Percentiles rank a stretch among this genome's conserved stretches.
phyloP scores from a whole-genome alignment of 371 early-diverging fungal genomes.

The Actinomortierella wolfii region DNA sequence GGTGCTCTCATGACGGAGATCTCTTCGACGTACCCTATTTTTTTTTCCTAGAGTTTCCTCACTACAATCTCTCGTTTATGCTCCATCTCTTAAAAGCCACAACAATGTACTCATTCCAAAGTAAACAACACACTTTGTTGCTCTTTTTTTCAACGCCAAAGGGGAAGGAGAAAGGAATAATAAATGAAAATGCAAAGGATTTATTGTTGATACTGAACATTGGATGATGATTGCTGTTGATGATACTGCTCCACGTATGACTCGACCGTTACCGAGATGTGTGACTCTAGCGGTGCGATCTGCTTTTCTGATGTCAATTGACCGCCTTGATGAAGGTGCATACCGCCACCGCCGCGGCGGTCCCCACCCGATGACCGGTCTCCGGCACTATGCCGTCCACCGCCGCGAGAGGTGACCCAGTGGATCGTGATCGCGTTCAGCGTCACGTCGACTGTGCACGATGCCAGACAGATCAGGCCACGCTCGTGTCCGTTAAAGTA shows the following conservation, averaged over 20 bases:
- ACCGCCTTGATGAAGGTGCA: slow-evolving; percentile 2
- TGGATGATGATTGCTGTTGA: slow-evolving; percentile 23
- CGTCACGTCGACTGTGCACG: slow-evolving; percentile 40
- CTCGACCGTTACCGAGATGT: slow-evolving; percentile 38
- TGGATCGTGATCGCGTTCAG: slow-evolving; percentile 31
- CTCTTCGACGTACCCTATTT: no score
- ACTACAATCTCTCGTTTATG: not conserved
- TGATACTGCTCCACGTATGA: slow-evolving; percentile 44
- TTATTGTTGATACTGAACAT: not conserved
- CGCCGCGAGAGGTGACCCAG: slow-evolving; percentile 37
- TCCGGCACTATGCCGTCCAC: not conserved
- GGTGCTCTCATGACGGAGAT: no score
- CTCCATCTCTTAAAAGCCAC: not conserved
- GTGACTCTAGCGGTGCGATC: slow-evolving; percentile 31
- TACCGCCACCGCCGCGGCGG: slow-evolving; percentile 6
- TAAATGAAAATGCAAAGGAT: not conserved
- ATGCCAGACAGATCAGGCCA: slow-evolving; percentile 33
- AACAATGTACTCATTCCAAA: no score
- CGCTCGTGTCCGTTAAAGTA: slow-evolving; percentile 51
- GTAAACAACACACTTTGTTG: no score
- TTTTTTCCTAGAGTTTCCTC: no score
- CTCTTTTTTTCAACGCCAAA: no score
- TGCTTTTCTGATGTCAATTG: slow-evolving; percentile 22
- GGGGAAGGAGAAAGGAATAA: no score
- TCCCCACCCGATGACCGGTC: slow-evolving; percentile 8